These are phyloP conservation scores for Fragaria nilgerrensis DNA, from an alignment of 306 rosid species.

Conservation along the genomic window DNA sequence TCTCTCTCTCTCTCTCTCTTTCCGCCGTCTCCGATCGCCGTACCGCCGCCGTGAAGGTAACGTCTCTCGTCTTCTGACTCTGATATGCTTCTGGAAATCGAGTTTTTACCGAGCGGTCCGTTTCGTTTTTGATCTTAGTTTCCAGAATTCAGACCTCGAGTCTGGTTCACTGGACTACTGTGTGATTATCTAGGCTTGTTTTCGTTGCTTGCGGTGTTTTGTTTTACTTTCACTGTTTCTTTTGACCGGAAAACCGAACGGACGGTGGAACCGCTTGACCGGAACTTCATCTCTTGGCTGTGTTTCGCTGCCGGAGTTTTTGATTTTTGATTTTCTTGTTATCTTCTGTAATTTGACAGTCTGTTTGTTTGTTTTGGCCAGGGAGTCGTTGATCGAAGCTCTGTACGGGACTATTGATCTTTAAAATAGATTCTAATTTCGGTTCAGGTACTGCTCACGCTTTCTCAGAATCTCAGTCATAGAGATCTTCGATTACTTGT, in stretches of 20 bases:
- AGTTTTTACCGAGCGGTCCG: slow-evolving; percentile 16
- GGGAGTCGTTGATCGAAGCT: slow-evolving; percentile 20
- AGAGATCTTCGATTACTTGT: slow-evolving; percentile 3
- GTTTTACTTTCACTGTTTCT: neutral
- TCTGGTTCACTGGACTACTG: neutral
- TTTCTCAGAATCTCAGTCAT: neutral
- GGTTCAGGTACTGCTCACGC: slow-evolving; percentile 12
- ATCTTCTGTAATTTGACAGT: neutral
- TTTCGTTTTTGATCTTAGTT: slow-evolving; percentile 22
- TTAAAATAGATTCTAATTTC: slow-evolving; percentile 1
- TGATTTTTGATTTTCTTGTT: neutral
- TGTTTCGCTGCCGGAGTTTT: neutral
- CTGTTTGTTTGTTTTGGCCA: neutral
- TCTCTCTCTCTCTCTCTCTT: slow-evolving; percentile 28
- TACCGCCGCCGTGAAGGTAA: slow-evolving; percentile 25
- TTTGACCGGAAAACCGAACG: slow-evolving; percentile 6
- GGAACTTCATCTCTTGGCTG: neutral
- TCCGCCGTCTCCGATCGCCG: slow-evolving; percentile 19
- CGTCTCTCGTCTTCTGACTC: neutral
- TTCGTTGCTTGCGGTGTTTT: neutral
- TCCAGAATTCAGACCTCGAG: neutral
- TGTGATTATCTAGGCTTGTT: neutral
- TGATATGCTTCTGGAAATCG: slow-evolving; percentile 33
- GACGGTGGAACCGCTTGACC: neutral
- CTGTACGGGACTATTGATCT: neutral